Percentiles rank a stretch among this genome's conserved stretches.
Conservation (phyloP, 2,329 filamentous ascomycete species). For the Trichoderma atrobrunneum region DNA sequence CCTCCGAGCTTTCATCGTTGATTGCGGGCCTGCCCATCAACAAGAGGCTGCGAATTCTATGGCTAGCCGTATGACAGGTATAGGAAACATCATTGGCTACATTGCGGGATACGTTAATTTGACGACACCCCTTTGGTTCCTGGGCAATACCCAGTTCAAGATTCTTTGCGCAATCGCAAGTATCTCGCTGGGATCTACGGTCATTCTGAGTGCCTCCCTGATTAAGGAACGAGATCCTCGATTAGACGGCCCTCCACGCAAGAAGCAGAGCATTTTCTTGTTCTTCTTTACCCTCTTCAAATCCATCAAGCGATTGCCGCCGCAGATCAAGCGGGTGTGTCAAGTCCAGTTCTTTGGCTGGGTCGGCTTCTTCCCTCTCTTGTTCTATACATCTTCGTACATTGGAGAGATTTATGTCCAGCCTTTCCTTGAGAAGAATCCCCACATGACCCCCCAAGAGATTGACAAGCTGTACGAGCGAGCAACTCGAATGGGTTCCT, state of each 20-base stretch:
- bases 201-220: constrained; percentile 64
- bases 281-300: constrained; percentile 79
- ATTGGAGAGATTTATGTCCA: constrained; percentile 91
- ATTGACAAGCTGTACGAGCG: constrained; percentile 78
- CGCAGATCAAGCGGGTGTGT: constrained; percentile 79
- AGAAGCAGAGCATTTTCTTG: constrained; percentile 63
- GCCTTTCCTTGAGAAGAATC: constrained; percentile 73
- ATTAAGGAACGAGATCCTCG: constrained; percentile 80
- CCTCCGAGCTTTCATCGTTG: constrained; percentile 88
- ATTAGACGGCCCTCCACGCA: constrained; percentile 60
- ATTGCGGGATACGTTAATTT: constrained; percentile 82
- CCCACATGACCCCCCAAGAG: constrained; percentile 71
- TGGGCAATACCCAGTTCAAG: constrained; percentile 90
- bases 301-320: constrained; percentile 74
- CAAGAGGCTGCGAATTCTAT: constrained; percentile 93
- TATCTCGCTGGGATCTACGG: constrained; percentile 65
- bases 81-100: constrained; percentile 90
- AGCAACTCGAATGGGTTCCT: constrained; percentile 82
- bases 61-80: constrained; percentile 80
- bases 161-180: constrained; percentile 84
- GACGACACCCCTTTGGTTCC: constrained; percentile 69
- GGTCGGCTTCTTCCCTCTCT: constrained; percentile 93
- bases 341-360: constrained; percentile 81
- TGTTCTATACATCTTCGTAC: constrained; percentile 94
- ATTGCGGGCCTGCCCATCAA: constrained; percentile 87